Percentiles rank a stretch among this genome's conserved stretches.
phyloP scores from a whole-genome alignment of 192 early-diverging fungal species.

The Mortierella antarctica region DNA sequence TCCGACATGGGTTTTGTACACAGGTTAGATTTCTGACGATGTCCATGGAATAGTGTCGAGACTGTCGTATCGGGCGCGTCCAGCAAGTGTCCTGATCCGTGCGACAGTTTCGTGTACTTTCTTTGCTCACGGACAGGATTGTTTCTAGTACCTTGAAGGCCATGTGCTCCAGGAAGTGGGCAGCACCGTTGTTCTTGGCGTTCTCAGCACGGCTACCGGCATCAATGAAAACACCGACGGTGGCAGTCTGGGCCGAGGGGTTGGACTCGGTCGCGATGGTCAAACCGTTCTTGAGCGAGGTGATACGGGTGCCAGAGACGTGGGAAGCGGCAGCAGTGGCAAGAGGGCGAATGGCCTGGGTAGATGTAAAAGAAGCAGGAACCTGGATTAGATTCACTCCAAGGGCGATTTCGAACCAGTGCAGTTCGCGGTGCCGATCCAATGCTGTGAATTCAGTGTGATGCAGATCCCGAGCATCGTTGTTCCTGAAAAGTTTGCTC shows the following conservation, averaged over 20 bases:
- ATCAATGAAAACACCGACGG: slow-evolving; percentile 92
- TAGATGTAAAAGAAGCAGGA: not conserved
- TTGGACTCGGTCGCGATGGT: slow-evolving; percentile 88
- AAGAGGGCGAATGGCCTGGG: slow-evolving; percentile 61
- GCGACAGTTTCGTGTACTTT: no score
- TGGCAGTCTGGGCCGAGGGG: slow-evolving; percentile 84
- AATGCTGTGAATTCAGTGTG: no score
- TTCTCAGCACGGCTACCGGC: slow-evolving; percentile 89
- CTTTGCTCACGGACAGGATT: not conserved
- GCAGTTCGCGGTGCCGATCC: no score
- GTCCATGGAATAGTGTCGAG: no score
- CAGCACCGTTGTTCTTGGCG: slow-evolving; percentile 90
- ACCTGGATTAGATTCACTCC: no score
- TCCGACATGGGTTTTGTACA: no score
- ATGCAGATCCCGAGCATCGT: no score
- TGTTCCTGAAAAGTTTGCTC: no score
- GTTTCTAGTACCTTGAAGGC: slow-evolving; percentile 91
- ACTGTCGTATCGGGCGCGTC: no score
- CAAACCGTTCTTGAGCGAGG: slow-evolving; percentile 81
- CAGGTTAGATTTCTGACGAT: no score
- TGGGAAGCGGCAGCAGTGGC: slow-evolving; percentile 55
- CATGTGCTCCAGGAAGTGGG: slow-evolving; percentile 99
- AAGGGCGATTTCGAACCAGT: no score
- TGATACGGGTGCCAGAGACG: slow-evolving; percentile 69
- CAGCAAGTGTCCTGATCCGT: no score